phyloP scores from a whole-genome alignment of 768 basidiomycete species.

The Tephrocybe sp. region DNA sequence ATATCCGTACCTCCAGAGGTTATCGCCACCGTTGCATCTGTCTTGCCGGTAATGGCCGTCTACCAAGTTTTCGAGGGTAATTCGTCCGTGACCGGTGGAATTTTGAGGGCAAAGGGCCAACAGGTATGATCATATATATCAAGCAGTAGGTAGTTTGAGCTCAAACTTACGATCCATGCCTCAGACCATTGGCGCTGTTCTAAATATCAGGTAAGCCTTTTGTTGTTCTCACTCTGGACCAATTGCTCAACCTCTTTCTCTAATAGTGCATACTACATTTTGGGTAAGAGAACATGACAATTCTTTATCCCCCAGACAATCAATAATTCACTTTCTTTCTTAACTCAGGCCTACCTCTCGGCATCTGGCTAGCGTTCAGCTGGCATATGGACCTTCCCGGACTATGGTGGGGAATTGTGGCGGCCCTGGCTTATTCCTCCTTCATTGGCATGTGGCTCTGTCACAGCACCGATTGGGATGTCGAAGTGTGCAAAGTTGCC shows the following conservation, averaged over 20 bases:
- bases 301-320: no score
- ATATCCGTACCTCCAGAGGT: constrained; percentile 44
- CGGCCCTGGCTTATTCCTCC: no score
- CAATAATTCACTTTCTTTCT: background rate
- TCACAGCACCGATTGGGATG: no score
- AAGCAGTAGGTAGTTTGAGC: background rate
- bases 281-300: no score
- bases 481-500: no score
- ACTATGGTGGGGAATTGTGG: no score
- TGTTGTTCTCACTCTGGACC: no score
- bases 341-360: constrained; percentile 4
- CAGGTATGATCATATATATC: constrained; percentile 42
- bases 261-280: constrained; percentile 5
- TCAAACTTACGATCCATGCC: background rate
- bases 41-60: constrained; percentile 69
- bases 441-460: no score
- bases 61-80: constrained; percentile 84
- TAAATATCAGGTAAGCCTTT: background rate
- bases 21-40: constrained; percentile 55
- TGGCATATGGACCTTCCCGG: constrained; percentile 2
- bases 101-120: constrained; percentile 79
- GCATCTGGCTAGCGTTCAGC: background rate
- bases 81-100: constrained; percentile 61
- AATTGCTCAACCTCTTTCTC: background rate
- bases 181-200: background rate